Conservation (phyloP, 1,284 basidiomycete species). For the Stygiomarasmius scandens region DNA sequence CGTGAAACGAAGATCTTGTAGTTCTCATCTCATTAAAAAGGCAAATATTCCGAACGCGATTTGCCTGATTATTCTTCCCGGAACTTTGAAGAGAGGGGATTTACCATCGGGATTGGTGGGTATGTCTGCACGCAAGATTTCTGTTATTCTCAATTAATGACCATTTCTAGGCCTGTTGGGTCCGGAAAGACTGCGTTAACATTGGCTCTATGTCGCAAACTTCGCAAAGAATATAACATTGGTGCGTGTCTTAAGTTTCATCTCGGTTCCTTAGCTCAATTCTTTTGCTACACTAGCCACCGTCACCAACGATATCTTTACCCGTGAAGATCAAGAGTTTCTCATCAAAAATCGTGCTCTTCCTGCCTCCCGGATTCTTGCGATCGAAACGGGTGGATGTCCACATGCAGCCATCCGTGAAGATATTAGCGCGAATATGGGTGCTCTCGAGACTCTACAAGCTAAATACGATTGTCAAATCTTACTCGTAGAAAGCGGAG, state of each 20-base stretch:
- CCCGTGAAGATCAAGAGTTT: constrained; percentile 97
- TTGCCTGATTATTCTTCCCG: constrained; percentile 85
- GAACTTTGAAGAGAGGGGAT: constrained; percentile 92
- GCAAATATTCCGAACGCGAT: constrained; percentile 92
- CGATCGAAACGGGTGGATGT: constrained; percentile 97
- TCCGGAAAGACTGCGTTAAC: constrained; percentile 97
- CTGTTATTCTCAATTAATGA: neutral
- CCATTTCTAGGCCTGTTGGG: constrained; percentile 78
- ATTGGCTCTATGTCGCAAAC: constrained; percentile 85
- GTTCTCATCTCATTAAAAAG: constrained; percentile 38
- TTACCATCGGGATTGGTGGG: constrained; percentile 98
- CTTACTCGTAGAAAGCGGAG: constrained; percentile 93
- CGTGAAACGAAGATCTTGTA: neutral
- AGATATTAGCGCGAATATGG: constrained; percentile 96
- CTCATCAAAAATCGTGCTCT: constrained; percentile 92
- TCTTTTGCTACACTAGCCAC: constrained; percentile 63
- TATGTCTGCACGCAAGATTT: constrained; percentile 31
- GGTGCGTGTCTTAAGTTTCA: constrained; percentile 48
- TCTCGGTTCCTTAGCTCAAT: constrained; percentile 7
- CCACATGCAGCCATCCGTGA: constrained; percentile 96
- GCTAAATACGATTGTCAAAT: constrained; percentile 85
- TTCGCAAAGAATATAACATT: constrained; percentile 88
- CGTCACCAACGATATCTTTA: constrained; percentile 97
- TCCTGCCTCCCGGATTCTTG: constrained; percentile 83
- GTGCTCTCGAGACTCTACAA: constrained; percentile 93